Evolutionary conservation across 2,329 filamentous ascomycete species (phyloP).

Genomic region (Penicillium sp.): DNA sequence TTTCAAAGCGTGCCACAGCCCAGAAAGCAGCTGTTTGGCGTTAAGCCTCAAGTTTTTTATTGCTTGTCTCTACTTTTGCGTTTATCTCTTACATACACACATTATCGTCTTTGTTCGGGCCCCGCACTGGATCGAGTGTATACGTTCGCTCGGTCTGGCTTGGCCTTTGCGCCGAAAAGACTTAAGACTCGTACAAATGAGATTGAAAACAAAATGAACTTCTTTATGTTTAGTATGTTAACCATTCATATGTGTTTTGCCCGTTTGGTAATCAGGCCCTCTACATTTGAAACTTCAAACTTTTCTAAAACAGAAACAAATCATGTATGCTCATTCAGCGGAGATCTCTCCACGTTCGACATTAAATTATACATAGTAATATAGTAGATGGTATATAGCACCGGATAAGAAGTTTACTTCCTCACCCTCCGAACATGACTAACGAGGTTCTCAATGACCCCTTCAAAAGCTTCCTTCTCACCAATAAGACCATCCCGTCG

Average conservation of each 20-base stretch:
- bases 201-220: background rate
- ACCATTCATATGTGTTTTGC: background rate
- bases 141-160: background rate
- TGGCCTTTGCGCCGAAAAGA: background rate
- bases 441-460: conserved; percentile 94
- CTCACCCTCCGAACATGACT: conserved; percentile 84
- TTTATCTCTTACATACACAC: background rate
- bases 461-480: conserved; percentile 91
- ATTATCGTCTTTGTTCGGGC: background rate
- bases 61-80: background rate
- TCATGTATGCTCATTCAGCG: conserved; percentile 11
- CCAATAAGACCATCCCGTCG: conserved; percentile 81
- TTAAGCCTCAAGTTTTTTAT: background rate
- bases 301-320: background rate
- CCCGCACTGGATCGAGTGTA: background rate
- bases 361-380: conserved; percentile 27
- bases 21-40: background rate
- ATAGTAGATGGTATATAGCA: conserved; percentile 16
- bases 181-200: background rate
- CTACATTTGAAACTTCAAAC: background rate
- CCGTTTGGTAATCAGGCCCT: background rate
- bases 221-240: background rate
- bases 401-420: conserved; percentile 54
- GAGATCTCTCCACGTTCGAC: conserved; percentile 7
- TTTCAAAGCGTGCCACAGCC: background rate